Percentiles rank a stretch among this genome's conserved stretches.
These are phyloP conservation scores for Oryza coarctata DNA, from an alignment of 176 grass and related monocot species.

Conservation along the genomic window DNA sequence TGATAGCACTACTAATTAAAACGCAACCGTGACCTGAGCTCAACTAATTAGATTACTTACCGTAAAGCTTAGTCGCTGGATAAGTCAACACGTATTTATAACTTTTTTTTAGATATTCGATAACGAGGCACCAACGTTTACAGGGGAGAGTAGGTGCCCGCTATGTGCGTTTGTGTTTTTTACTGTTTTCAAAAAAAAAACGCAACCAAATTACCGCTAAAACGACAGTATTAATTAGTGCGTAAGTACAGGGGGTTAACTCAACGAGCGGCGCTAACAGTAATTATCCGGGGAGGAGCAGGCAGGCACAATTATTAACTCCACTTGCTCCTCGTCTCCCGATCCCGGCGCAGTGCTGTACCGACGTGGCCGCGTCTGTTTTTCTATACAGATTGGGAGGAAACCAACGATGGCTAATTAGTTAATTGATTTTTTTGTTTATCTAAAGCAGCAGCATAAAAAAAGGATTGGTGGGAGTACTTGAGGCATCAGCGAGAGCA, in stretches of 20 bases:
- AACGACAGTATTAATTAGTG: slow-evolving; percentile 7
- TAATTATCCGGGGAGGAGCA: slow-evolving; percentile 18
- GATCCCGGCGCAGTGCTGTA: background rate
- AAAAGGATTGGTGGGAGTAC: slow-evolving; percentile 26
- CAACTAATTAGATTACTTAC: no score
- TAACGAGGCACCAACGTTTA: no score
- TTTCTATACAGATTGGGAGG: background rate
- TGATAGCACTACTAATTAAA: background rate
- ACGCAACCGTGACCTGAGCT: no score
- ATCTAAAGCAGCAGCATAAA: slow-evolving; percentile 3
- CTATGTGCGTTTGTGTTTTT: no score
- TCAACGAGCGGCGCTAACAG: slow-evolving; percentile 31
- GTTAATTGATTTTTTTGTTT: background rate
- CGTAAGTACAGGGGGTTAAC: background rate
- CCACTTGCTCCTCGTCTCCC: background rate
- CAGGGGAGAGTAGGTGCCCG: no score
- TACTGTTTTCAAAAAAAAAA: background rate
- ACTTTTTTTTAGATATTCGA: no score
- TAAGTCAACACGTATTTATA: no score
- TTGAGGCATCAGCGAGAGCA: slow-evolving; percentile 40
- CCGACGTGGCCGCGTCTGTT: slow-evolving; percentile 28
- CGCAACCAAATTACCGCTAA: background rate
- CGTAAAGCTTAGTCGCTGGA: no score
- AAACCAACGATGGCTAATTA: slow-evolving; percentile 24
- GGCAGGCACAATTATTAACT: slow-evolving; percentile 28